Base-by-base conservation (phyloP, 2,329 filamentous ascomycete genomes). In the Aspergillus calidoustus region DNA sequence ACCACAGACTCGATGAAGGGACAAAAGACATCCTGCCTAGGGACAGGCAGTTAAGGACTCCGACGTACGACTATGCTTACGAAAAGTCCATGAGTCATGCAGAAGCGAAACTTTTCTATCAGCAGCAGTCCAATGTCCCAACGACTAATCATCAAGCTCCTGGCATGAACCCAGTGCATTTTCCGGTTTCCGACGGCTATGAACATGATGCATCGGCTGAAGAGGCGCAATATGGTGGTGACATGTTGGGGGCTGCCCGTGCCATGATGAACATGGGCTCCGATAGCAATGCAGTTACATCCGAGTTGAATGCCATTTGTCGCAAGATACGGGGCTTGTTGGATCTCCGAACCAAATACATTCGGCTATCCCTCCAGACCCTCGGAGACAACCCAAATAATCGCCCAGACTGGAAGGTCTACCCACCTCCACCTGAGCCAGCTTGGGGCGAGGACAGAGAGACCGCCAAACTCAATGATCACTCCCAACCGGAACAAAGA, bases 101-200 rank as follows among this genome's bases (percentile, higher is more conserved):
- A 28, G 95, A 99, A 75, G 92, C 94, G 62, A 98, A 97, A 78
- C 85, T 97, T 65, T 96, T 98, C 80, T 99, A 97, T 77, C 94
- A 97, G 79, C 86, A 91, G 67, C 93, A 92, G 77, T 91, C 23
- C 74, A 77, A 63, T 65, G 25, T n/a, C 44, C 25, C 54, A 25
- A 41, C 46, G 11, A 63, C 48, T 31, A 54, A 15, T 23, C 17
- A 56, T 28, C 46, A 38, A 48, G 7, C 19, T 31, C 17, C 49
- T 7, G 48, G 57, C 41, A 31, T 41, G n/a, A 58, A 57, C 49
- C 48, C 41, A 23, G 43, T 41, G n/a, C 61, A 62, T 41, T 54
- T 51, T 30, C 38, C 54, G 28, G 22, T 43, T 22, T 48, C 47
- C 46, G 31, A 54, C 46, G 51, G 56, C 11, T 17, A 56, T 43